These are phyloP conservation scores for Alternaria arborescens DNA, from an alignment of 2,329 filamentous ascomycete genomes.

Conservation along the genomic window DNA sequence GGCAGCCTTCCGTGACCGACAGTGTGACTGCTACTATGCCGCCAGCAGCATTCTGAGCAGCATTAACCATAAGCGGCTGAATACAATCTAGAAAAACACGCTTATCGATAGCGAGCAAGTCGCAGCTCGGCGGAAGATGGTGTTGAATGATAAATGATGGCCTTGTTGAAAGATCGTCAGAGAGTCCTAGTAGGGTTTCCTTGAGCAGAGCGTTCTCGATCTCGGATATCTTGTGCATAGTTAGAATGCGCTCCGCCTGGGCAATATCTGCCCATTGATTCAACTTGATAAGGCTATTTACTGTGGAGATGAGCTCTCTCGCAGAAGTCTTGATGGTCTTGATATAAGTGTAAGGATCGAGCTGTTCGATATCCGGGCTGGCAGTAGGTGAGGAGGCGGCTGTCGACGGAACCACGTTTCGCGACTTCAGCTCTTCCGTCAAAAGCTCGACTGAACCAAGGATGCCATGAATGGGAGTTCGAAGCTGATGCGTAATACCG, in stretches of 20 bases:
- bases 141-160: slow-evolving; percentile 49
- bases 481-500: slow-evolving; percentile 58
- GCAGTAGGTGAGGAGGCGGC: slow-evolving; percentile 18
- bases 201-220: slow-evolving; percentile 46
- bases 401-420: slow-evolving; percentile 24
- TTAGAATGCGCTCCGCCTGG: slow-evolving; percentile 27
- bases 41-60: slow-evolving; percentile 52
- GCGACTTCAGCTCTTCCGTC: slow-evolving; percentile 51
- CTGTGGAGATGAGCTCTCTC: slow-evolving; percentile 55
- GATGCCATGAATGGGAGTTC: slow-evolving; percentile 60
- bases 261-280: slow-evolving; percentile 52
- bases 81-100: slow-evolving; percentile 55
- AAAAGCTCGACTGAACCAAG: slow-evolving; percentile 55
- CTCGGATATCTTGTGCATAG: slow-evolving; percentile 40
- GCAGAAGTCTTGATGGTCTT: slow-evolving; percentile 53
- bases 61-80: slow-evolving; percentile 54
- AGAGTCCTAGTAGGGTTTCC: slow-evolving; percentile 39
- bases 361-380: slow-evolving; percentile 25
- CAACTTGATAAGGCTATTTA: slow-evolving; percentile 57
- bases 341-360: slow-evolving; percentile 39
- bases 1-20: slow-evolving; percentile 40
- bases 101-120: slow-evolving; percentile 50
- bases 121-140: slow-evolving; percentile 35
- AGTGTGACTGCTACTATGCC: slow-evolving; percentile 51
- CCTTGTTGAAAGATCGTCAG: slow-evolving; percentile 37